Evolutionary conservation across 2,329 filamentous ascomycete species (phyloP).

Genomic region (Phoma sp.): DNA sequence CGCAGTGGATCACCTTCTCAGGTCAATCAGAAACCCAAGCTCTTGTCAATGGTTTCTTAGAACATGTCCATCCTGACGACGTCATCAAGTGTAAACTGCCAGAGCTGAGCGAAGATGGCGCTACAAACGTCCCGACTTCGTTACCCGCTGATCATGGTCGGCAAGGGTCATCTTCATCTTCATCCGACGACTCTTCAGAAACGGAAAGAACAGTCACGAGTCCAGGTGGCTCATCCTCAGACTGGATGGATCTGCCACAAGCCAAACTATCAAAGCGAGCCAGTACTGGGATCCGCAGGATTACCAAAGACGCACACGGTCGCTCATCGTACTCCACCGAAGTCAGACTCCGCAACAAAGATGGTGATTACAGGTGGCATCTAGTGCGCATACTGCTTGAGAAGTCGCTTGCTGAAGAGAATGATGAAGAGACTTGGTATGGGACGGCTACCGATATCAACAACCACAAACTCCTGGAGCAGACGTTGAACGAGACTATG

Average conservation of each 20-base stretch:
- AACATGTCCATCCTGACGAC: slow-evolving; percentile 91
- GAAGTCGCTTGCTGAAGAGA: slow-evolving; percentile 70
- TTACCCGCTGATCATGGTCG: slow-evolving; percentile 51
- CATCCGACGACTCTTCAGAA: slow-evolving; percentile 47
- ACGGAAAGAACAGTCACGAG: slow-evolving; percentile 49
- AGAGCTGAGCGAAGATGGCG: slow-evolving; percentile 56
- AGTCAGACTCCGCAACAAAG: slow-evolving; percentile 83
- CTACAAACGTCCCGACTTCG: slow-evolving; percentile 57
- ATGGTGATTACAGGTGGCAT: slow-evolving; percentile 93
- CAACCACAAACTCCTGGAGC: slow-evolving; percentile 91
- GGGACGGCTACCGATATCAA: slow-evolving; percentile 98
- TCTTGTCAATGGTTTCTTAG: slow-evolving; percentile 86
- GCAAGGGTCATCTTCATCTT: slow-evolving; percentile 38
- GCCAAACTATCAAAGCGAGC: slow-evolving; percentile 69
- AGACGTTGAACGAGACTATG: slow-evolving; percentile 95
- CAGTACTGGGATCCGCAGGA: slow-evolving; percentile 78
- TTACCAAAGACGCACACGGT: slow-evolving; percentile 82
- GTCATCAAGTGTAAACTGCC: slow-evolving; percentile 82
- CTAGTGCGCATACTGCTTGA: slow-evolving; percentile 90
- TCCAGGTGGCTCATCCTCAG: slow-evolving; percentile 46
- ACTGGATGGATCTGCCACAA: slow-evolving; percentile 54
- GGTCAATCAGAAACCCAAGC: slow-evolving; percentile 84
- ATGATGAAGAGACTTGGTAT: slow-evolving; percentile 88
- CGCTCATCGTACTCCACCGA: slow-evolving; percentile 83
- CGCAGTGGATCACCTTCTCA: slow-evolving; percentile 94